Evolutionary conservation across 129 eudicot species (phyloP), one percentile per base, ranked within the genome.

Genomic region (Saussurea involucrata): DNA sequence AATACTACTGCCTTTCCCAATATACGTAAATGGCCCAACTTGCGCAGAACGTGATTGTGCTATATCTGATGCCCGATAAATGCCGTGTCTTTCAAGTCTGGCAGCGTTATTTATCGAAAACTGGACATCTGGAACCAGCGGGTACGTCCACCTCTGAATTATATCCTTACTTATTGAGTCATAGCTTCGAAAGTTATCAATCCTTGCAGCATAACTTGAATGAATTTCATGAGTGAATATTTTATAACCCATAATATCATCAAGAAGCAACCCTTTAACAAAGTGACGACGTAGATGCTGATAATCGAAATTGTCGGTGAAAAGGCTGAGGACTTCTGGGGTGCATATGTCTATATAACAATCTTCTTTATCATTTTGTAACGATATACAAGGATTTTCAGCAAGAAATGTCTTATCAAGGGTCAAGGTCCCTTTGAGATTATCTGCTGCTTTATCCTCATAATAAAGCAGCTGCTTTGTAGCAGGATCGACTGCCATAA

Each of bases 71-170:
- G 89, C 97, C 55, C 90, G 86, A 81, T 95, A 95, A 75, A 83
- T 91, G 37, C 92, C 96, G 12, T 76, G 87, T 80, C 97, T 81
- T 83, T 90, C 97, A 25, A 94, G 92, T 76, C 88, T 91, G 2
- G 86, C 71, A 20, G 81, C 84, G 63, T 71, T 74, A 78, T 74
- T 84, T 63, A 78, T 85, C 20, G 86, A 85, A 68, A 91, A 86
- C 69, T 86, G 98, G 32, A 95, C 84, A 76, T 95, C 97, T 37
- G 98, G 98, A 80, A 95, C 98, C 66, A 95, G 72, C 0, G 98
- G 97, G 63, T 91, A 95, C 13, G 98, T 91, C 98, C 98, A 95
- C 49, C 98, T 83, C 78, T 95, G 97, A n/a, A 95, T 91, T 71
- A 95, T 89, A 79, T 95, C 98, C 72, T 95, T 95, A 79, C 98